Conservation (phyloP, 495 filamentous ascomycete genomes). For the Penicillium mononematosum region DNA sequence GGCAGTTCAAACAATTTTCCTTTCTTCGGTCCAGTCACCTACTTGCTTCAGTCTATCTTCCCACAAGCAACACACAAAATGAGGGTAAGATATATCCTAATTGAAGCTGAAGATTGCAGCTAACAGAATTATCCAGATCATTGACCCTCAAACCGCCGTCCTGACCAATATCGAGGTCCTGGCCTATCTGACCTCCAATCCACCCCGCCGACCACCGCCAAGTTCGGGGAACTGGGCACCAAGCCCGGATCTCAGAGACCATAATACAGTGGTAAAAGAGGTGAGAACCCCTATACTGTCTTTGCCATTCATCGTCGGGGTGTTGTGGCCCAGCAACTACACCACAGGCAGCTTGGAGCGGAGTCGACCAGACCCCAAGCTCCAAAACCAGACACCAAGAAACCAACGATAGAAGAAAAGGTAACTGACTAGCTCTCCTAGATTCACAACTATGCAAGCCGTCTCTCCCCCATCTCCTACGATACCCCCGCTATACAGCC, state of each 20-base stretch:
- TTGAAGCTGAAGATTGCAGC: not conserved
- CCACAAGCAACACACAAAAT: constrained; percentile 24
- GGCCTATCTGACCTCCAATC: constrained; percentile 52
- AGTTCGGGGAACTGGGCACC: constrained; percentile 43
- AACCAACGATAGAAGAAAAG: not conserved
- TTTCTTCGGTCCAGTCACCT: constrained; percentile 3
- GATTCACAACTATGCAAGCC: constrained; percentile 47
- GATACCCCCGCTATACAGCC: constrained; percentile 35
- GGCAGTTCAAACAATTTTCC: constrained; percentile 33
- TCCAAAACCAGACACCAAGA: not conserved
- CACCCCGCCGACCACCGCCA: constrained; percentile 43
- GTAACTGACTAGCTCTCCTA: constrained; percentile 14
- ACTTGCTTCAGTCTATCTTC: constrained; percentile 6
- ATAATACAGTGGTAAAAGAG: constrained; percentile 53
- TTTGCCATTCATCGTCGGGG: not conserved
- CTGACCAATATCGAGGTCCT: constrained; percentile 68
- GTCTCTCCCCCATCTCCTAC: constrained; percentile 40
- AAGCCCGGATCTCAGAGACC: constrained; percentile 45
- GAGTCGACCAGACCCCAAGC: not conserved
- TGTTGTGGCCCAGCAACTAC: not conserved
- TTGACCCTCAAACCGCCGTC: constrained; percentile 60
- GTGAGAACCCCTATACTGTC: constrained; percentile 19
- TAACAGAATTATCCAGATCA: constrained; percentile 41
- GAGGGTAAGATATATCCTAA: constrained; percentile 25
- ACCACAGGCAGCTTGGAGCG: not conserved